Evolutionary conservation across 140 eudicot genomes (phyloP).

Genomic region (Anethum foeniculum): DNA sequence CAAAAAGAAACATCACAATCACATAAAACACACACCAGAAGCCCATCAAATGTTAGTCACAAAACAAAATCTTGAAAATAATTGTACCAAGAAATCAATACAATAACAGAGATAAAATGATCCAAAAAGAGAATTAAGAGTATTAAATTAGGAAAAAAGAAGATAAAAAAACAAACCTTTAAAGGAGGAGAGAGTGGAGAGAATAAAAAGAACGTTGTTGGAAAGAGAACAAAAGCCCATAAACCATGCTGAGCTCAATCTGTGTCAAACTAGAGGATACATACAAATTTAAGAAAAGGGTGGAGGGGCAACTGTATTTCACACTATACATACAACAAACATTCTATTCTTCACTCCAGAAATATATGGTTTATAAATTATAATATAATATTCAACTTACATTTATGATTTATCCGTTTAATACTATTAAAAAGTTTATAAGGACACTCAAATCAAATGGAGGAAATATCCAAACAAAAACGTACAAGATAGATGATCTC

Average conservation of each 20-base stretch:
- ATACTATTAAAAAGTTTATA: too few species aligned
- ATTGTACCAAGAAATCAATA: not conserved
- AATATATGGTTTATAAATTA: not conserved
- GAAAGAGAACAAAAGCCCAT: slow-evolving; percentile 10
- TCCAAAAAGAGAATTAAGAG: not conserved
- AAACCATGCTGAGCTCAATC: slow-evolving; percentile 13
- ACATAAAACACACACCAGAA: not conserved
- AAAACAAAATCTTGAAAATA: not conserved
- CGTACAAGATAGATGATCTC: too few species aligned
- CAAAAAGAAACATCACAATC: not conserved
- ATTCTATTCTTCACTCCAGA: not conserved
- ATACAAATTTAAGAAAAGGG: not conserved
- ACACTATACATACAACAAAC: not conserved
- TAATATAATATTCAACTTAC: not conserved
- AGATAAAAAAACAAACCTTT: not conserved
- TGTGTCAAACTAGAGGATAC: not conserved
- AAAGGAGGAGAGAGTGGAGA: not conserved
- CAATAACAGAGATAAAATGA: not conserved
- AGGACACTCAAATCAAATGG: too few species aligned
- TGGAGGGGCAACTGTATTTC: not conserved
- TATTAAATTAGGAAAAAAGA: not conserved
- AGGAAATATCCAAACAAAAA: too few species aligned
- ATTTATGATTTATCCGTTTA: too few species aligned
- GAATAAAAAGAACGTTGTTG: not conserved
- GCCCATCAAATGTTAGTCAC: not conserved